Evolutionary conservation across 768 basidiomycete species (phyloP).

Genomic region (Harrya chromipes): DNA sequence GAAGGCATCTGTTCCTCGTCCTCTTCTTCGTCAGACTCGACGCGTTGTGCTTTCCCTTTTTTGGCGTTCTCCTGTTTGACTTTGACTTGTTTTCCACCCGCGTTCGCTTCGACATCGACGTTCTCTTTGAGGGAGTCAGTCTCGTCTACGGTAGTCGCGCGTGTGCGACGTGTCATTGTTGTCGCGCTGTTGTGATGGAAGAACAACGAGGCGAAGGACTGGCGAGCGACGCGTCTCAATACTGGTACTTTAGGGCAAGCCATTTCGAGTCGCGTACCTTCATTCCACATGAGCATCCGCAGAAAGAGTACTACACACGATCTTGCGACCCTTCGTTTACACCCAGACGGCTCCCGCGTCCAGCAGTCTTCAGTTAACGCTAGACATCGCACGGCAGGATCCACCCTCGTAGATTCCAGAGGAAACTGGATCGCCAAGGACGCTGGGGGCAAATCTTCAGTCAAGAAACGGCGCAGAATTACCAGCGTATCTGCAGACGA

Average conservation of each 20-base stretch:
- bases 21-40: conserved; percentile 28
- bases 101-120: neutral
- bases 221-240: conserved; percentile 13
- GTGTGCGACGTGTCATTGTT: conserved; percentile 30
- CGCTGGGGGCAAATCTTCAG: conserved; percentile 50
- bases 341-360: conserved; percentile 62
- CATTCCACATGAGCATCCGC: conserved; percentile 26
- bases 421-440: conserved; percentile 69
- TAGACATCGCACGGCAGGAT: conserved; percentile 32
- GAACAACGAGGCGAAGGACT: neutral
- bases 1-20: conserved; percentile 28
- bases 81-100: conserved; percentile 14
- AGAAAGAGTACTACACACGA: conserved; percentile 59
- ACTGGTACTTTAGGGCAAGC: conserved; percentile 20
- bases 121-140: conserved; percentile 34
- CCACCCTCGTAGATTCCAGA: conserved; percentile 42
- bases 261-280: conserved; percentile 9
- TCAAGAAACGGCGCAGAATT: conserved; percentile 36
- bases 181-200: neutral
- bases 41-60: conserved; percentile 35
- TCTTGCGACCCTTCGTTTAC: conserved; percentile 59
- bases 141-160: conserved; percentile 13
- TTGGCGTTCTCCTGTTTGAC: conserved; percentile 31
- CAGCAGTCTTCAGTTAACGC: conserved; percentile 40
- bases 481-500: conserved; percentile 19